Base-by-base conservation (phyloP, 2,329 filamentous ascomycete species). In the Cladosporium sp. region DNA sequence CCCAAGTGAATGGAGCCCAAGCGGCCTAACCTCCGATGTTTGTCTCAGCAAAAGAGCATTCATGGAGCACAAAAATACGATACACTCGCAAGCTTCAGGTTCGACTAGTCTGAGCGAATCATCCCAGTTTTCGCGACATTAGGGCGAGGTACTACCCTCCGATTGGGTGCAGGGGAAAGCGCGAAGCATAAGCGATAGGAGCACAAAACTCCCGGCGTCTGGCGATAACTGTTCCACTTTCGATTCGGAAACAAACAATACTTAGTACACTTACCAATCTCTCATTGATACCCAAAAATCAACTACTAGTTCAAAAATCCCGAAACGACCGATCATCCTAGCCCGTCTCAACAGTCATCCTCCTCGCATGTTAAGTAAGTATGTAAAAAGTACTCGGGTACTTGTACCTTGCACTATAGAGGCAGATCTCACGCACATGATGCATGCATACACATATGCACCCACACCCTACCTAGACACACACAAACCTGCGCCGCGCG, bases 261-360 rank as follows among this genome's bases (percentile, higher is more conserved):
- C 6, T 26, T 23, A 51, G 28, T 53, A 10, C 21, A 54, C 18
- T 14, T 30, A 43, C 49, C 36, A 39, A 26, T 39, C 59, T 62
- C 7, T 63, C 60, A 43, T 63, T 56, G 60, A 63, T 63, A 63
- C 60, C 60, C 60, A 63, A 53, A 25, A 61, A 34, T 51, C n/a
- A 30, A 51, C n/a, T 34, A 39, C n/a, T 32, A 34, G 57, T 43
- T 28, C 25, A 21, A 30, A 25, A 26, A 51, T 26, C 18, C 18
- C 51, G 30, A 54, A 54, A 32, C 25, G 21, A 53, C 26, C 49
- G 49, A 30, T 16, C n/a, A n/a, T n/a, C n/a, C n/a, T n/a, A n/a
- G n/a, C n/a, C n/a, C n/a, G n/a, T n/a, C 49, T 30, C 16, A 53
- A 18, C 26, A 28, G 51, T 57, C 54, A 34, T 34, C 28, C 13